Evolutionary conservation across 2,329 filamentous ascomycete genomes (phyloP), one percentile per base, ranked within the genome.

Genomic region (Alternaria novae-zelandiae): DNA sequence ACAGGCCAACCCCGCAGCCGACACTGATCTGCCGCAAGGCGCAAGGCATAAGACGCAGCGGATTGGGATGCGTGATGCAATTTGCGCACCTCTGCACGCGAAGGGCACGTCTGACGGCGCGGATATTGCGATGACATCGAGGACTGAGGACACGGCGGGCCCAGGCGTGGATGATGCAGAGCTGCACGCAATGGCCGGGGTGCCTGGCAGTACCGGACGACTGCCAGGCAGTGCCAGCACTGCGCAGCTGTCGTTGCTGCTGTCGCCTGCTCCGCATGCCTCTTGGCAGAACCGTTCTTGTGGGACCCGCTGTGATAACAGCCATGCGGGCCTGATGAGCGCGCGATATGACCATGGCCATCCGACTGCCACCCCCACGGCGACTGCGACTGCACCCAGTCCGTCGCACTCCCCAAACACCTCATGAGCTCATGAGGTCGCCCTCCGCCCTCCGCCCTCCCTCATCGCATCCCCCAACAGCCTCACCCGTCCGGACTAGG

Each of bases 221-320:
- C 46, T 51, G n/a, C n/a, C n/a, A n/a, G n/a, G n/a, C n/a, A n/a
- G n/a, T n/a, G n/a, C n/a, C 30, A 51, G 44, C 49, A 32, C 26
- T 30, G 28, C 28, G 26, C 28, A 36, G 20, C 55, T 49, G 46
- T 61, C 65, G 70, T 65, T 67, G 69, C 64, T 57, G 68, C 69
- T 72, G 70, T 64, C 65, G 63, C 64, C 63, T 71, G 63, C 68
- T 71, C 68, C 66, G 67, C 69, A 71, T 54, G 8, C 56, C 47
- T 51, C 74, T 76, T 76, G 74, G 75, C 74, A 58, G 30, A 70
- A 71, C 76, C 75, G 68, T 62, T 69, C 61, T 65, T 65, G 58
- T 69, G 75, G 74, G 67, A 66, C 55, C 55, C 54, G 62, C 55
- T 55, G 61, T 73, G 76, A 79, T 79, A 79, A 78, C 75, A 72